A percentile compares a stretch with the other conserved stretches of the same genome.
Evolutionary conservation across 352 stramenopile species (phyloP).

Genomic region (Phytophthora pistaciae): DNA sequence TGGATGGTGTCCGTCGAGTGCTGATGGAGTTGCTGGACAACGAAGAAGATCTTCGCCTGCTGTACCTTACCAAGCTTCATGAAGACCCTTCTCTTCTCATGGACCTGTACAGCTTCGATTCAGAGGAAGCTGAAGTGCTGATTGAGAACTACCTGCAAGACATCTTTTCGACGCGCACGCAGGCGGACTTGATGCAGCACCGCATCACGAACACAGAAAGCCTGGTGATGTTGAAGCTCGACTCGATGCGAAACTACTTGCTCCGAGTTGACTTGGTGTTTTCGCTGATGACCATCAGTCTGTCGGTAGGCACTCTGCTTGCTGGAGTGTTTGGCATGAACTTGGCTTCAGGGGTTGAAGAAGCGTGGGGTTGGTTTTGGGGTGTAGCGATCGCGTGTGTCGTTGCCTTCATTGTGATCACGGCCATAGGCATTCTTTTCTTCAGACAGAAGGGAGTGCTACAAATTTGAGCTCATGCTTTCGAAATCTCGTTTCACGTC

Average conservation of each 20-base stretch:
- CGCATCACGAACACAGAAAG: constrained; percentile 83
- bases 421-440: constrained; percentile 55
- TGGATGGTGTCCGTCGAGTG: constrained; percentile 64
- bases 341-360: constrained; percentile 57
- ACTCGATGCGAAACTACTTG: constrained; percentile 85
- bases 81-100: constrained; percentile 59
- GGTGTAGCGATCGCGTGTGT: constrained; percentile 55
- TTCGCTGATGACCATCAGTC: constrained; percentile 65
- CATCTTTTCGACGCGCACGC: constrained; percentile 81
- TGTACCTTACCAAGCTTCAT: constrained; percentile 77
- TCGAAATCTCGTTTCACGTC: constrained; percentile 4
- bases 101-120: constrained; percentile 74
- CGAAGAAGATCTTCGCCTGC: constrained; percentile 67
- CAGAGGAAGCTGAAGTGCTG: constrained; percentile 79
- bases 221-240: constrained; percentile 82
- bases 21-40: constrained; percentile 77
- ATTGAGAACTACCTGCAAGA: constrained; percentile 86
- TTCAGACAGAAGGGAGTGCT: constrained; percentile 73
- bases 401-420: constrained; percentile 56
- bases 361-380: constrained; percentile 66
- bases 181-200: constrained; percentile 72
- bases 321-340: constrained; percentile 84
- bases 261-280: constrained; percentile 81
- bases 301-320: constrained; percentile 73
- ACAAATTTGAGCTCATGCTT: constrained; percentile 32